Conservation (phyloP, 352 stramenopile genomes). For the Globisporangium paddicum region DNA sequence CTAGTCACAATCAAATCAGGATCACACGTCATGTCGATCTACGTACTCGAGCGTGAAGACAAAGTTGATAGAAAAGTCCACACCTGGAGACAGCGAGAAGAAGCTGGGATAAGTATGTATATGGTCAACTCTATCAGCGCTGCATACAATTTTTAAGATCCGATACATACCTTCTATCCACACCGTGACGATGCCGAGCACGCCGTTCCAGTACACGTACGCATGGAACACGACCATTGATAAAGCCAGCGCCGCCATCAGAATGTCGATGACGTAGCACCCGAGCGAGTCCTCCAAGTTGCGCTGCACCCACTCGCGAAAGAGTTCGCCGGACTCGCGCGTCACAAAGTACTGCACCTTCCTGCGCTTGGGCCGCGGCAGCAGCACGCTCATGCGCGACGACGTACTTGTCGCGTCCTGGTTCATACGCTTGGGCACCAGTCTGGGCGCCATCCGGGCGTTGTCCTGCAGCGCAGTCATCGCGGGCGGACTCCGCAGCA, state of each 20-base stretch:
- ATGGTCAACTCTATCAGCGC: neutral
- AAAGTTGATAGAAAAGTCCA: constrained; percentile 57
- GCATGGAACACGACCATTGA: constrained; percentile 68
- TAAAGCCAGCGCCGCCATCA: constrained; percentile 50
- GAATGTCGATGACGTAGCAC: constrained; percentile 29
- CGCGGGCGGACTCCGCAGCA: neutral
- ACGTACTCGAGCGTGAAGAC: constrained; percentile 71
- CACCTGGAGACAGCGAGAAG: constrained; percentile 16
- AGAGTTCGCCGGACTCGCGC: constrained; percentile 33
- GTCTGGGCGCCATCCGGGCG: neutral
- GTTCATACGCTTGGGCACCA: constrained; percentile 30
- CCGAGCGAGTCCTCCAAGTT: constrained; percentile 66
- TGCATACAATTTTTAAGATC: neutral
- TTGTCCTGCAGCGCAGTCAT: neutral
- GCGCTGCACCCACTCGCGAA: constrained; percentile 66
- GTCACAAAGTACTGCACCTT: constrained; percentile 30
- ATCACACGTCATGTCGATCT: neutral
- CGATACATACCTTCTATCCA: constrained; percentile 52
- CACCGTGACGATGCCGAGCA: constrained; percentile 18
- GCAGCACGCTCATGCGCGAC: constrained; percentile 27
- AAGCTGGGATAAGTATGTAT: neutral
- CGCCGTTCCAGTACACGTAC: constrained; percentile 49
- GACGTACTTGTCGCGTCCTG: constrained; percentile 23
- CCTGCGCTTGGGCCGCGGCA: constrained; percentile 24
- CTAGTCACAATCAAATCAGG: neutral